These are phyloP conservation scores for Yarrowia osloensis DNA, from an alignment of 805 yeast species.

Conservation along the genomic window DNA sequence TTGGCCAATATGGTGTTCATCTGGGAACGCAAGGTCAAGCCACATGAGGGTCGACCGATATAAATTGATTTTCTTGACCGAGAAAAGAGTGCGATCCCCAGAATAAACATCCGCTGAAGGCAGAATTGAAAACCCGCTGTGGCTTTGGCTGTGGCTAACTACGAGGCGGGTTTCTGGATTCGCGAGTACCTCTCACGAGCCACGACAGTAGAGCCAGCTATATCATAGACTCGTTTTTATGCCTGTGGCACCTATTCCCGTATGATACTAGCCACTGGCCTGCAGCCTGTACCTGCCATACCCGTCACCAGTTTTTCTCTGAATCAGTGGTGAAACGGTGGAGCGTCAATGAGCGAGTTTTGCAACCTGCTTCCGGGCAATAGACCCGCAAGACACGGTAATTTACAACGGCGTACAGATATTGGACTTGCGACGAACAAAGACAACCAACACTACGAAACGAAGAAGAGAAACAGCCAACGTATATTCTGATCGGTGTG, in stretches of 20 bases:
- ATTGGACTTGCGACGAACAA: neutral
- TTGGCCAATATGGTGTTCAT: neutral
- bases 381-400: neutral
- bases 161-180: neutral
- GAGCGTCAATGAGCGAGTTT: neutral
- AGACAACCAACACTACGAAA: neutral
- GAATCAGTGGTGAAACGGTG: neutral
- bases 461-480: neutral
- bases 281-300: too few species aligned
- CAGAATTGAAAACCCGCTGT: neutral
- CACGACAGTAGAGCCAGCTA: too few species aligned
- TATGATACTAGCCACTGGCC: too few species aligned
- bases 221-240: too few species aligned
- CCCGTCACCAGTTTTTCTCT: neutral
- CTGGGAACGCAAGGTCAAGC: neutral
- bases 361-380: neutral
- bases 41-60: neutral
- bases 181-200: too few species aligned
- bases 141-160: neutral
- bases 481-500: neutral
- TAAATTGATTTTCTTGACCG: neutral
- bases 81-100: neutral
- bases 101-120: neutral
- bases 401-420: neutral
- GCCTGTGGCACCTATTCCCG: neutral